Base-by-base conservation (phyloP, 2,329 filamentous ascomycete species). In the Emmonsiellopsis sp. region DNA sequence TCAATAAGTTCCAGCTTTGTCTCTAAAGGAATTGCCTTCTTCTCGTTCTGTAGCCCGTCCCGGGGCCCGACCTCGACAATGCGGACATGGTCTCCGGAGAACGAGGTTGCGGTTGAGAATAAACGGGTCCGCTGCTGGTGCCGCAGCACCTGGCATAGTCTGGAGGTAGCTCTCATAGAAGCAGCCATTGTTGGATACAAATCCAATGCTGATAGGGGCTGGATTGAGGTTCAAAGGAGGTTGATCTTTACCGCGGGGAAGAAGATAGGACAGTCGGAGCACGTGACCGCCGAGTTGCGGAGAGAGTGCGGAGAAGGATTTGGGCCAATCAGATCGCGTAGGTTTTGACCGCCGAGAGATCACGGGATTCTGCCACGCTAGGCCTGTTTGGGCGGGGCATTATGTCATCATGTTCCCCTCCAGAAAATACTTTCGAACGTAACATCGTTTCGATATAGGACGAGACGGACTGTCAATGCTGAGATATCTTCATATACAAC, bases 1-100 rank as follows among this genome's bases (percentile, higher is more conserved):
- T 67, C 61, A 37, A 79, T 78, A 34, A 79, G 65, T 46, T 77
- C 68, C 21, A 79, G 61, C 61, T 79, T 79, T 3, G 71, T 76
- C 40, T 72, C 63, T 42, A 76, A 64, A 13, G 74, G 61, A 33
- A 79, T 76, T 1, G 72, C 62, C 34, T 70, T 74, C 57, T 75
- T 75, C 60, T 79, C 76, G 56, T 79, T 79, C 61, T 79, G 77
- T 45, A 79, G 64, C 13, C 77, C 77, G 66, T 79, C 77, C 55
- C 77, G 69, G 51, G 77, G 73, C 2, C 77, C 75, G 33, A 79
- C 77, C 66, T 80, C 77, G 21, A 79, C 71, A 58, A 79, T 74
- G 58, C 74, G 73, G 54, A 78, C 75, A 62, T 75, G 72, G 58
- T 75, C 74, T 62, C 73, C 70, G 47, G 68, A 63, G 64, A 68